phyloP scores from a whole-genome alignment of 495 filamentous ascomycete genomes.

The Pseudotulostoma volvatum region DNA sequence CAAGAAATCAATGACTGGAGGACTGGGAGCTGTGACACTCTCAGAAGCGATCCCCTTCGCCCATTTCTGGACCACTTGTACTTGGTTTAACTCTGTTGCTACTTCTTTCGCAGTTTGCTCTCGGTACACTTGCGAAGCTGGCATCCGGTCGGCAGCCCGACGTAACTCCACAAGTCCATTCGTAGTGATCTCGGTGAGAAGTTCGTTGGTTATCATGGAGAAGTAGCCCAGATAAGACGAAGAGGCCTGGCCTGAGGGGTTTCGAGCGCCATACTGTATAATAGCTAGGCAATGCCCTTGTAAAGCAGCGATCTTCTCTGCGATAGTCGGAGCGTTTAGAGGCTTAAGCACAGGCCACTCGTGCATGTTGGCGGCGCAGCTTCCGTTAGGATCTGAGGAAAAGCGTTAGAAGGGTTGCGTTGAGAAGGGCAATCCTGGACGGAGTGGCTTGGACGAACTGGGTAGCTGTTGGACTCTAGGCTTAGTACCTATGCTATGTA shows the following conservation, averaged over 20 bases:
- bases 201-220: background rate
- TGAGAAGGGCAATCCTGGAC: too few relatives aligned
- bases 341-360: background rate
- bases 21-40: background rate
- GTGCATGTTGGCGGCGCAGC: too few relatives aligned
- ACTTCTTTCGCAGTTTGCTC: background rate
- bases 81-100: background rate
- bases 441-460: too few relatives aligned
- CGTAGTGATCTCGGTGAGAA: background rate
- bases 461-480: too few relatives aligned
- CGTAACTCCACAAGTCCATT: background rate
- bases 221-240: background rate
- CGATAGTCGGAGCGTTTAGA: background rate
- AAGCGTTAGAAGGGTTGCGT: too few relatives aligned
- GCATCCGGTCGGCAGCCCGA: background rate
- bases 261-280: background rate
- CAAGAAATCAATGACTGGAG: too few relatives aligned
- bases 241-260: background rate
- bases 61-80: background rate
- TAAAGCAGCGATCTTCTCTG: background rate
- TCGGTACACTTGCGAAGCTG: background rate
- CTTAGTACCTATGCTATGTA: too few relatives aligned
- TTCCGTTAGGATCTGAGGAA: too few relatives aligned
- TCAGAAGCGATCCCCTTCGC: background rate
- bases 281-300: background rate